Evolutionary conservation across 495 filamentous ascomycete genomes (phyloP), one percentile per base, ranked within the genome.

Genomic region (Talaromyces stipitatus): DNA sequence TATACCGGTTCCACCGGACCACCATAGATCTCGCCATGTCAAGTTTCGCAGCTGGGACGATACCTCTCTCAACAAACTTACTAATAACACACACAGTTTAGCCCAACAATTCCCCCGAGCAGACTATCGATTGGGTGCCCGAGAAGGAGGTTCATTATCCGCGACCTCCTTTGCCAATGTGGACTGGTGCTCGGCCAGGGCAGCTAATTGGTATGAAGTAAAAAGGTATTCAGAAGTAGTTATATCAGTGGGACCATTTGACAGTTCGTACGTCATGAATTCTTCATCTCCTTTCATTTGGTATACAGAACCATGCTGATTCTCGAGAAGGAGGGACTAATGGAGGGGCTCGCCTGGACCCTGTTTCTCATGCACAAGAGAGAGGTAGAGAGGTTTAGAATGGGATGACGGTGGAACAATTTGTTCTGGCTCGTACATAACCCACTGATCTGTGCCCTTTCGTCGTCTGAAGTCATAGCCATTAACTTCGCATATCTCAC

Each of bases 51-150:
- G 7, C 30, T n/a, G 56, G 45, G 10, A 64, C 58, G 55, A 66
- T 59, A 16, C 64, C 58, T 48, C 45, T 38, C 8, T 59, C 58
- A 30, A 61, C 63, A 36, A 62, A 30, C 43, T 36, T 64, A 2
- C 16, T 51, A 20, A 68, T 54, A 12, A 68, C 61, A 30, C 66
- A 55, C 9, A 66, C 56, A 16, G 43, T 29, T 62, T 56, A 66
- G 0, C 61, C 60, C 29, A 62, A n/a, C 64, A 66, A 53, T 68
- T 66, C 58, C 64, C 60, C 51, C n/a, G 48, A 10, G 63, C 66
- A 10, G 30, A 16, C 12, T 54, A 22, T 18, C 58, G 36, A 57
- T 59, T 62, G 5, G 26, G n/a, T 8, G 65, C 65, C 10, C 36
- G 28, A 1, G 61, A 61, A 29, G 65, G 61, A 4, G 14, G 22